Conservation (phyloP, 2,329 filamentous ascomycete genomes). For the Kalmusia sp. region DNA sequence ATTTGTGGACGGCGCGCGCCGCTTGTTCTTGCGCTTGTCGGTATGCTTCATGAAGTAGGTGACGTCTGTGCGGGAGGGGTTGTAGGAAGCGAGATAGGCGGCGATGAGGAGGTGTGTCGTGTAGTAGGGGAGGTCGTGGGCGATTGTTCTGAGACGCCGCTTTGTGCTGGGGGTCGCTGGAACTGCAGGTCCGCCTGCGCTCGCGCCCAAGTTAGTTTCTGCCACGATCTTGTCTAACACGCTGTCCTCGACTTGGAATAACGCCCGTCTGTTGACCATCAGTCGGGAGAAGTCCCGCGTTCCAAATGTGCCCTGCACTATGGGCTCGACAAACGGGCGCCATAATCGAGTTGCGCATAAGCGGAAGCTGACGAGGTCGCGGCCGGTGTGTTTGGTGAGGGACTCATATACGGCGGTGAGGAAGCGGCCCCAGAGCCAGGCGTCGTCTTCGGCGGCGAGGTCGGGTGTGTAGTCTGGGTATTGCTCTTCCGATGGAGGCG, state of each 20-base stretch:
- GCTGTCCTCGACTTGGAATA: constrained; percentile 76
- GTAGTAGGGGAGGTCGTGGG: constrained; percentile 69
- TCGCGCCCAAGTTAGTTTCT: neutral
- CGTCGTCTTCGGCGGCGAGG: constrained; percentile 63
- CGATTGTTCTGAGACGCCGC: constrained; percentile 28
- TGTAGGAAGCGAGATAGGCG: constrained; percentile 83
- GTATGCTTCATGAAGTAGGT: constrained; percentile 78
- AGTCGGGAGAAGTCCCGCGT: constrained; percentile 85
- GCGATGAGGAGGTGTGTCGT: constrained; percentile 77
- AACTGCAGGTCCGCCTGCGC: neutral
- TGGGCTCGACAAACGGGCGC: constrained; percentile 82
- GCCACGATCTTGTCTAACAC: constrained; percentile 68
- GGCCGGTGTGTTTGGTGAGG: constrained; percentile 78
- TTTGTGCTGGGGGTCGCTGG: constrained; percentile 19
- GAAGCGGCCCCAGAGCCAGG: constrained; percentile 81
- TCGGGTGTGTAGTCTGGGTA: constrained; percentile 54
- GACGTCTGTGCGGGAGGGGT: constrained; percentile 74
- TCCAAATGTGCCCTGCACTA: constrained; percentile 74
- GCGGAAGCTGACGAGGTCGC: constrained; percentile 77
- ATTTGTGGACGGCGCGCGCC: constrained; percentile 42
- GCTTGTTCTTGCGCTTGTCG: constrained; percentile 55
- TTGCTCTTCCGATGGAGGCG: constrained; percentile 48
- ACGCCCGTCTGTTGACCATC: constrained; percentile 71
- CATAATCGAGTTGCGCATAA: constrained; percentile 78
- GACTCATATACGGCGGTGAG: constrained; percentile 86